Evolutionary conservation across 2,329 filamentous ascomycete species (phyloP).

Genomic region (Ophiocordyceps australis): DNA sequence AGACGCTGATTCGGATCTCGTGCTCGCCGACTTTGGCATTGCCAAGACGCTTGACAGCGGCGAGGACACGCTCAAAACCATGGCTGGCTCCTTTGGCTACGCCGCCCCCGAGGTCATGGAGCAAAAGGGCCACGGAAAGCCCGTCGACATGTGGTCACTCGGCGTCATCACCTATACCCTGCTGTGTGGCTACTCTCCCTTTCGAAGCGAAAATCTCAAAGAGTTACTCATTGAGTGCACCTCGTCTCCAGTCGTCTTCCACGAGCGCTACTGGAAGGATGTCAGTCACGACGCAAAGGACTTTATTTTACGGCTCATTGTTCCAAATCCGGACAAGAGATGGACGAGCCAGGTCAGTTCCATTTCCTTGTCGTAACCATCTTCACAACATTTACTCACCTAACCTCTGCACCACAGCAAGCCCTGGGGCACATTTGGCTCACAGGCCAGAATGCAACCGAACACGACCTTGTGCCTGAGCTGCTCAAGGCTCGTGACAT

Average conservation of each 20-base stretch:
- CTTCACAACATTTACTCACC: background rate
- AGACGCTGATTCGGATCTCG: conserved; percentile 61
- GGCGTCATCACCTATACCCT: conserved; percentile 98
- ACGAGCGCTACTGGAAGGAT: conserved; percentile 96
- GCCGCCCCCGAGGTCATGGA: conserved; percentile 97
- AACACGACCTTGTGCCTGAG: conserved; percentile 94
- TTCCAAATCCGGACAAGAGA: conserved; percentile 60
- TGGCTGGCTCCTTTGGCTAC: conserved; percentile 97
- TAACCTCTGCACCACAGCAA: conserved; percentile 25
- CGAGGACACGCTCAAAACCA: conserved; percentile 84
- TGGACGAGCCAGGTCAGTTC: conserved; percentile 53
- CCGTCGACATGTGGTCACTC: conserved; percentile 98
- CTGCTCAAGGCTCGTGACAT: conserved; percentile 78
- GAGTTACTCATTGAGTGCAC: conserved; percentile 93
- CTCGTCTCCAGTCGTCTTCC: conserved; percentile 71
- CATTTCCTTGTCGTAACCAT: background rate
- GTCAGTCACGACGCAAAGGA: conserved; percentile 91
- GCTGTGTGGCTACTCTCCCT: conserved; percentile 94
- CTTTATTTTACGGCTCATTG: conserved; percentile 71
- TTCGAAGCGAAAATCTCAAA: conserved; percentile 82
- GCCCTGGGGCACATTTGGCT: conserved; percentile 77
- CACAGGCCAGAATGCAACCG: conserved; percentile 75
- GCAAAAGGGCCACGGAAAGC: conserved; percentile 92
- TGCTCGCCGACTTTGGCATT: conserved; percentile 94
- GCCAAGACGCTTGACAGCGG: conserved; percentile 92